Evolutionary conservation across 2,329 filamentous ascomycete species (phyloP), one percentile per base, ranked within the genome.

Genomic region (Fusarium annulatum): DNA sequence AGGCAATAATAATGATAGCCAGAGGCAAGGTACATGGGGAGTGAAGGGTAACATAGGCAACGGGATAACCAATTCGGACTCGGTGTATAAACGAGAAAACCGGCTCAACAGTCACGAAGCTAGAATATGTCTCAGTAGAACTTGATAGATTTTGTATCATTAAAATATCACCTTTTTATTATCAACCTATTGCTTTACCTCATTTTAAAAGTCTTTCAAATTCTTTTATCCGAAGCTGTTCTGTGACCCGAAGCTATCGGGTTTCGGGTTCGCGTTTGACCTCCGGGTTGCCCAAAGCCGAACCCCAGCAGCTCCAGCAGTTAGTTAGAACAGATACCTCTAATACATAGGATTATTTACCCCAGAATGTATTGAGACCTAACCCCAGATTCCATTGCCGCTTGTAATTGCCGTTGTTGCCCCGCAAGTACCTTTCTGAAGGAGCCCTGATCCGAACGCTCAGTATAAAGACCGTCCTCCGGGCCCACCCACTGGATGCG

Each of bases 241-340:
- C 9, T 34, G 14, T 34, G n/a, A 7, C 18, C n/a, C 16, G 23
- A 28, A 38, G 8, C 8, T 3, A 14, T 41, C 52, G 26, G 36
- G 36, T 30, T 38, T 39, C 30, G 34, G 33, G 23, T 26, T 53
- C 49, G 34, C 14, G 19, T 30, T 14, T 30, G 33, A 21, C 1
- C 7, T 2, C n/a, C 34, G 36, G 19, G n/a, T 5, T 9, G 10
- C 1, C 4, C 0, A 3, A 39, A 41, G 0, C 19, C 36, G 46
- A 7, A 23, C 26, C 10, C 3, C 8, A 42, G 16, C 4, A 23
- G 9, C 21, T 33, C 8, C 10, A 12, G 38, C 38, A 56, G 5
- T n/a, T 19, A 18, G 8, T 7, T 9, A 19, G 3, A 19, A 7
- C 3, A 10, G 2, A 9, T 19, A 19, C 26, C 21, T 56, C 0